These are phyloP conservation scores for Isatis tinctoria DNA, from an alignment of 345 rosid species.

Conservation along the genomic window DNA sequence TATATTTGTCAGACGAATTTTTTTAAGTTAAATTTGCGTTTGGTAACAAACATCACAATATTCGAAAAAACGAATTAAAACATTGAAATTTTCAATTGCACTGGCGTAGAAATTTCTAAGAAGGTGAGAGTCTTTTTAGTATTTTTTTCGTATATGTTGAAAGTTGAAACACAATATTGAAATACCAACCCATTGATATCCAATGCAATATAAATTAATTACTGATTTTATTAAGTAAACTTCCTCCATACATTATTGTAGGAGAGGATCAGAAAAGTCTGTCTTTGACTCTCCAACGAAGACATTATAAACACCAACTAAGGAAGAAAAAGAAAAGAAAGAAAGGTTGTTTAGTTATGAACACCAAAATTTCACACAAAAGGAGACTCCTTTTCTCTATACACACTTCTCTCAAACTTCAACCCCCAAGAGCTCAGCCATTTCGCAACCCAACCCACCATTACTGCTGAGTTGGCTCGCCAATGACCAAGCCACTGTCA, in stretches of 20 bases:
- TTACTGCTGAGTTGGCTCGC: slow-evolving; percentile 20
- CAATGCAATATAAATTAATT: not conserved
- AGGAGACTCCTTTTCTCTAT: slow-evolving; percentile 14
- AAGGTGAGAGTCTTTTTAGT: not conserved
- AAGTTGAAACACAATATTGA: too few relatives aligned
- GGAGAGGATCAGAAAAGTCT: not conserved
- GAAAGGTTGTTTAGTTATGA: not conserved
- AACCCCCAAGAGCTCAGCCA: slow-evolving; percentile 24
- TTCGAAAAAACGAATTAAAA: not conserved
- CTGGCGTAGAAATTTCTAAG: not conserved
- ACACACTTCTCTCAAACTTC: slow-evolving; percentile 24
- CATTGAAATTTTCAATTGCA: not conserved
- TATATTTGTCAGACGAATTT: too few relatives aligned
- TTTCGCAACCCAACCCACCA: slow-evolving; percentile 28
- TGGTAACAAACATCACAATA: too few relatives aligned
- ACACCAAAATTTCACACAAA: slow-evolving; percentile 14
- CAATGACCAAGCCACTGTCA: slow-evolving; percentile 12
- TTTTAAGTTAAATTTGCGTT: too few relatives aligned
- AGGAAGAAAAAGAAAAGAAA: not conserved
- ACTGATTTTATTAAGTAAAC: not conserved
- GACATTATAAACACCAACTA: slow-evolving; percentile 9
- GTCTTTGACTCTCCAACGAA: not conserved
- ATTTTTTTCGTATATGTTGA: not conserved
- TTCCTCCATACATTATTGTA: slow-evolving; percentile 20
- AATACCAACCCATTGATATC: not conserved